These are phyloP conservation scores for Trichoderma parareesei DNA, from an alignment of 495 filamentous ascomycete species.

Conservation along the genomic window DNA sequence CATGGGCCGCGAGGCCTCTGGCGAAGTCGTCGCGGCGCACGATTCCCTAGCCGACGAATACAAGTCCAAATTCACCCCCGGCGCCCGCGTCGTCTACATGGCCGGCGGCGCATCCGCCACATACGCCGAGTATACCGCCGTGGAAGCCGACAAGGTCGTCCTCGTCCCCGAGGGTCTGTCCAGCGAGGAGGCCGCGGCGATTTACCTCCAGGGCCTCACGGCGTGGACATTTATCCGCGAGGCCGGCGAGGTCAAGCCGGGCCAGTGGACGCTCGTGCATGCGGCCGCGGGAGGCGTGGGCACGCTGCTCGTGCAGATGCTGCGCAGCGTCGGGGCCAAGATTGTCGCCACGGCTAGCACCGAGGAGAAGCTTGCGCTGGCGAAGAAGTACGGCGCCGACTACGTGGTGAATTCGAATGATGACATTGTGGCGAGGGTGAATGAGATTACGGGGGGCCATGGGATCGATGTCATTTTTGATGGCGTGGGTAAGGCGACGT, in stretches of 20 bases:
- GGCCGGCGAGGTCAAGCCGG: constrained; percentile 59
- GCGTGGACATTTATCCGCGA: constrained; percentile 78
- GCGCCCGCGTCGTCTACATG: constrained; percentile 63
- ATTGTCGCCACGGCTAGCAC: constrained; percentile 80
- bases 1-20: constrained; percentile 74
- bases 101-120: constrained; percentile 29
- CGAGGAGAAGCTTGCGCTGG: constrained; percentile 62
- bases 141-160: constrained; percentile 45
- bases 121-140: constrained; percentile 71
- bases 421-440: constrained; percentile 55
- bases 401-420: constrained; percentile 68
- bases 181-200: constrained; percentile 57
- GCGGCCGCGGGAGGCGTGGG: constrained; percentile 90
- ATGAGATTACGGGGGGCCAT: constrained; percentile 58
- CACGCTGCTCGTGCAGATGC: constrained; percentile 65
- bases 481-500: constrained; percentile 79
- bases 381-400: constrained; percentile 59
- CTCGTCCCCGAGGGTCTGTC: constrained; percentile 57
- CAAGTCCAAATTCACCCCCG: constrained; percentile 40
- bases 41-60: constrained; percentile 20
- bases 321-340: constrained; percentile 63
- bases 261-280: constrained; percentile 81
- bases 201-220: constrained; percentile 76
- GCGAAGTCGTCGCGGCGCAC: constrained; percentile 32
- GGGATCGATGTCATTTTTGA: constrained; percentile 84